Conservation (phyloP, 1,139 yeast genomes). For the Pichia sp. region DNA sequence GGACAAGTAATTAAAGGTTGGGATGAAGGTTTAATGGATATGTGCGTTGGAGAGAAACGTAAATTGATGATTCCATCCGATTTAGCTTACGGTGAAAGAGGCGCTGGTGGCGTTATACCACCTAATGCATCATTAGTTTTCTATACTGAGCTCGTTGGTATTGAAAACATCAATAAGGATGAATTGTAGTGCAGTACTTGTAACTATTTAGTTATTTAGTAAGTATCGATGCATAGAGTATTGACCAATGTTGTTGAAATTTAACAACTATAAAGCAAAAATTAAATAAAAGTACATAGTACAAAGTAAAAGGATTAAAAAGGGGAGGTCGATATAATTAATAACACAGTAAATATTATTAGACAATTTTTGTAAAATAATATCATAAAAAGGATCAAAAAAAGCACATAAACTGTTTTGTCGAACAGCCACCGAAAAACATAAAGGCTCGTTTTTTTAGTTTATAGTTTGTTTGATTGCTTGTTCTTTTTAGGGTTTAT, state of each 20-base stretch:
- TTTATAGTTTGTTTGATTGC: too few species aligned
- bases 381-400: too few species aligned
- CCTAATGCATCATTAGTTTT: slow-evolving; percentile 61
- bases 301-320: background rate
- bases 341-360: too few species aligned
- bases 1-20: slow-evolving; percentile 82
- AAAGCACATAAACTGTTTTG: too few species aligned
- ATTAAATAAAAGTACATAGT: background rate
- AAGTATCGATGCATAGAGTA: too few species aligned
- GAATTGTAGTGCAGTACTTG: slow-evolving; percentile 14
- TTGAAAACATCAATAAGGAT: slow-evolving; percentile 31
- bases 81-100: slow-evolving; percentile 69
- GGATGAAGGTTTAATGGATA: slow-evolving; percentile 67
- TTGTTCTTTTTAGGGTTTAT: slow-evolving; percentile 1
- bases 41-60: slow-evolving; percentile 87
- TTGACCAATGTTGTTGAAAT: background rate
- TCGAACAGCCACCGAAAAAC: too few species aligned
- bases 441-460: too few species aligned
- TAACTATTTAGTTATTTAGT: too few species aligned
- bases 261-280: background rate
- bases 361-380: too few species aligned
- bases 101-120: slow-evolving; percentile 69
- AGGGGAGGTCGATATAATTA: background rate
- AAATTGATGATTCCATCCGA: slow-evolving; percentile 69
- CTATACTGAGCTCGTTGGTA: slow-evolving; percentile 49